phyloP scores from a whole-genome alignment of 2,329 filamentous ascomycete genomes.

The Chalaropsis thielavioides region DNA sequence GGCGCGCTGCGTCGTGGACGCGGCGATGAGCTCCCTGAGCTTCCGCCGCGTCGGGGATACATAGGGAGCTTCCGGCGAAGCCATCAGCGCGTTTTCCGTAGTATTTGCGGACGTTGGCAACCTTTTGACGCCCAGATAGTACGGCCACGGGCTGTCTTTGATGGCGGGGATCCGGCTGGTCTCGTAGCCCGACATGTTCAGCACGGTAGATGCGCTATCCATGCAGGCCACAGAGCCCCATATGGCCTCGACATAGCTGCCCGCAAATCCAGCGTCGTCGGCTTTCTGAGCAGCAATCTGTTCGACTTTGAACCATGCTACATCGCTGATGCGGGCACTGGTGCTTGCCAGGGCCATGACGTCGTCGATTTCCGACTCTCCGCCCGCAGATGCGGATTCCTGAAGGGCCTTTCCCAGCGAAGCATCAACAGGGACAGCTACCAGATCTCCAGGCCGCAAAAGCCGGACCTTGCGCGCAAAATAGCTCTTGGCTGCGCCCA shows the following conservation, averaged over 20 bases:
- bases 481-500: conserved; percentile 74
- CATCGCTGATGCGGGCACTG: conserved; percentile 31
- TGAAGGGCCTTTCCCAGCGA: conserved; percentile 69
- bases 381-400: conserved; percentile 45
- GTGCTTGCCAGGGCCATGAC: conserved; percentile 36
- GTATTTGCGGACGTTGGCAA: conserved; percentile 33
- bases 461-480: conserved; percentile 74
- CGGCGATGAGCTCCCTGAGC: conserved; percentile 70
- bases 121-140: conserved; percentile 68
- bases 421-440: conserved; percentile 80
- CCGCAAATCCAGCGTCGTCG: conserved; percentile 39
- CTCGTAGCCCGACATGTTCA: conserved; percentile 82
- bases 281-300: conserved; percentile 47
- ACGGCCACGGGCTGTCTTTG: conserved; percentile 68
- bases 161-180: conserved; percentile 66
- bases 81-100: conserved; percentile 25
- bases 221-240: conserved; percentile 84
- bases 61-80: conserved; percentile 35
- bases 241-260: conserved; percentile 41
- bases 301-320: conserved; percentile 88
- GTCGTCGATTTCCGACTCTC: conserved; percentile 55
- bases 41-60: conserved; percentile 51
- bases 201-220: conserved; percentile 71
- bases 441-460: conserved; percentile 72
- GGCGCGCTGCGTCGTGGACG: conserved; percentile 75